A percentile compares a stretch with the other conserved stretches of the same genome.
phyloP scores from a whole-genome alignment of 2,329 filamentous ascomycete genomes.

The Arthrocladium fulminans region DNA sequence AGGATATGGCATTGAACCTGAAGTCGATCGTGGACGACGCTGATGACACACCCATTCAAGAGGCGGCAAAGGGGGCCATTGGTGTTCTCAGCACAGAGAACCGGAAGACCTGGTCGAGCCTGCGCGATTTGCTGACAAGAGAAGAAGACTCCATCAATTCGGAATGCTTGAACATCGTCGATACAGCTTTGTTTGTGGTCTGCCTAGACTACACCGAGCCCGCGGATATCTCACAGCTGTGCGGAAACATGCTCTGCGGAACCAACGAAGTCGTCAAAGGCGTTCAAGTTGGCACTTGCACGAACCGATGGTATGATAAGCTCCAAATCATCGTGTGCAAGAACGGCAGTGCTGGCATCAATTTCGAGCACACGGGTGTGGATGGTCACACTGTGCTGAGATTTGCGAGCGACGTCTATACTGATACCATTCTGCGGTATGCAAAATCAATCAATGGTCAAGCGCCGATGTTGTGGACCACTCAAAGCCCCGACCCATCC shows the following conservation, averaged over 20 bases:
- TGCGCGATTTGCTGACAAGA: conserved; percentile 77
- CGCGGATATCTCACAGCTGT: conserved; percentile 68
- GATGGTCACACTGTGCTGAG: conserved; percentile 94
- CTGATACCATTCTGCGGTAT: conserved; percentile 92
- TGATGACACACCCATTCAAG: conserved; percentile 77
- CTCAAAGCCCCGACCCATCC: conserved; percentile 79
- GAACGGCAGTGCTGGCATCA: conserved; percentile 96
- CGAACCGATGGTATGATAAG: conserved; percentile 98
- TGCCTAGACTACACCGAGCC: conserved; percentile 92
- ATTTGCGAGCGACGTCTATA: conserved; percentile 94
- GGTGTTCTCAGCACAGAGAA: conserved; percentile 95
- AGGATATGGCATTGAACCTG: conserved; percentile 82
- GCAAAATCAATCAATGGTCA: conserved; percentile 91
- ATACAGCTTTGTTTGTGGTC: conserved; percentile 84
- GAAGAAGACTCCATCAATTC: conserved; percentile 89
- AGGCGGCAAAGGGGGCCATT: conserved; percentile 87
- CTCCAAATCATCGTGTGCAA: conserved; percentile 98
- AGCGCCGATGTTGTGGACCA: conserved; percentile 85
- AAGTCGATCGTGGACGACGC: conserved; percentile 90
- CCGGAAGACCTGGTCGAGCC: conserved; percentile 86
- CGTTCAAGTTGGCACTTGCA: conserved; percentile 94
- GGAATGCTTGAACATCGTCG: conserved; percentile 89
- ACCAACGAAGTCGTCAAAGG: conserved; percentile 85
- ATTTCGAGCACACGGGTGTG: conserved; percentile 97
- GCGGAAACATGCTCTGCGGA: conserved; percentile 96